Conservation (phyloP, 176 grass and related monocot species). For the Chrysopogon serrulatus region DNA sequence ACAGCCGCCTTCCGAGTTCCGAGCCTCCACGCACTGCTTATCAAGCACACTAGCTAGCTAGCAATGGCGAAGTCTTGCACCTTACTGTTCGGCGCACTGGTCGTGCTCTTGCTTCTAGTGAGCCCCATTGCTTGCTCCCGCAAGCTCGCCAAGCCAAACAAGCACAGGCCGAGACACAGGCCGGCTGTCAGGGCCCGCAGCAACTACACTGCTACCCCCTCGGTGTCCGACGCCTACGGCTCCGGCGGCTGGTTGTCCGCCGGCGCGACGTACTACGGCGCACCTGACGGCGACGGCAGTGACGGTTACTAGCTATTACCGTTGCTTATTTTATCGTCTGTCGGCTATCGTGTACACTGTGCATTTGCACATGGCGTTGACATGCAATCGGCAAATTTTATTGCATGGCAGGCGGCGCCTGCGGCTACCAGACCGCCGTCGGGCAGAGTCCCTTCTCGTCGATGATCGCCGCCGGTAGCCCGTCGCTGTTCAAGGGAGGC, state of each 20-base stretch:
- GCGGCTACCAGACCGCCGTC: slow-evolving; percentile 71
- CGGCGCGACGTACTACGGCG: slow-evolving; percentile 81
- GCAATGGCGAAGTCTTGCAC: slow-evolving; percentile 39
- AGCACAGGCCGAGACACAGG: background rate
- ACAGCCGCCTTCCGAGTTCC: background rate
- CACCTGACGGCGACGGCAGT: slow-evolving; percentile 67
- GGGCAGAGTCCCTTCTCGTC: slow-evolving; percentile 55
- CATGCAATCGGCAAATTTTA: background rate
- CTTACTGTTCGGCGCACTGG: slow-evolving; percentile 7
- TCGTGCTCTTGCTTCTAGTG: slow-evolving; percentile 32
- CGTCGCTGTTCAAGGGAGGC: slow-evolving; percentile 65
- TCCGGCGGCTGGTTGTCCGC: slow-evolving; percentile 46
- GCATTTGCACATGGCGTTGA: background rate
- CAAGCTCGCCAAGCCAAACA: slow-evolving; percentile 26
- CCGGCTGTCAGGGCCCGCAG: background rate
- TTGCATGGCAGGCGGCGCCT: slow-evolving; percentile 60
- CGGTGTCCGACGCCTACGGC: slow-evolving; percentile 6
- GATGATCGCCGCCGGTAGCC: slow-evolving; percentile 63
- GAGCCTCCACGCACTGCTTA: too few relatives aligned
- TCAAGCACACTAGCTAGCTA: too few relatives aligned
- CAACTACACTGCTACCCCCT: slow-evolving; percentile 21
- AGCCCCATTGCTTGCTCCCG: slow-evolving; percentile 45
- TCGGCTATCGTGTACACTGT: background rate
- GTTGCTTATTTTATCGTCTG: background rate
- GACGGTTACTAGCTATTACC: slow-evolving; percentile 59